Evolutionary conservation across 257 asterid species (phyloP).

Genomic region (Gardenia jasminoides): DNA sequence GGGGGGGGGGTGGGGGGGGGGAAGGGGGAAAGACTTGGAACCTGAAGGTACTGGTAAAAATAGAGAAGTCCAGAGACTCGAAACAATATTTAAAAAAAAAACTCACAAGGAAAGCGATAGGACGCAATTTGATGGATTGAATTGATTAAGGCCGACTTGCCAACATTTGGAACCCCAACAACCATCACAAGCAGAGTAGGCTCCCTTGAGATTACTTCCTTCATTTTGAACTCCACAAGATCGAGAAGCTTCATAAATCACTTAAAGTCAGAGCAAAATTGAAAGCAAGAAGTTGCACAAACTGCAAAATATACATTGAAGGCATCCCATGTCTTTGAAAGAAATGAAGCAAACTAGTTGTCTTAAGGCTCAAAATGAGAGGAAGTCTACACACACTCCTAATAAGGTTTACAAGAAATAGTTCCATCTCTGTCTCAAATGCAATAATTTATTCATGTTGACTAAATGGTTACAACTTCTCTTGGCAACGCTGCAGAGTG

Average conservation of each 20-base stretch:
- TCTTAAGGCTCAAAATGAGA: too few species aligned
- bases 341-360: neutral
- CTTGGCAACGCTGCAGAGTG: neutral
- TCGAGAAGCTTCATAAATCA: slow-evolving; percentile 71
- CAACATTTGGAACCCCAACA: slow-evolving; percentile 97
- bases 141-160: slow-evolving; percentile 85
- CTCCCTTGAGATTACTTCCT: slow-evolving; percentile 70
- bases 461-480: neutral
- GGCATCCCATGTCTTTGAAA: too few species aligned
- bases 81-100: slow-evolving; percentile 17
- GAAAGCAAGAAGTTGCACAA: neutral
- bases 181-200: slow-evolving; percentile 92
- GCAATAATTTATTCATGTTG: too few species aligned
- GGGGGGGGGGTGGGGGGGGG: too few species aligned
- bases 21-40: neutral
- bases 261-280: slow-evolving; percentile 25
- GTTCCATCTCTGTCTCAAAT: neutral
- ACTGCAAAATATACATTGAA: neutral
- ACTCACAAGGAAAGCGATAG: slow-evolving; percentile 73
- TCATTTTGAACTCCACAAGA: slow-evolving; percentile 82
- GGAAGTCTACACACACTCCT: neutral
- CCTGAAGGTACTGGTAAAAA: neutral
- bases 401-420: neutral
- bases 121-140: slow-evolving; percentile 84
- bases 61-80: neutral